phyloP scores from a whole-genome alignment of 2,329 filamentous ascomycete genomes.

The Biscogniauxia marginata region DNA sequence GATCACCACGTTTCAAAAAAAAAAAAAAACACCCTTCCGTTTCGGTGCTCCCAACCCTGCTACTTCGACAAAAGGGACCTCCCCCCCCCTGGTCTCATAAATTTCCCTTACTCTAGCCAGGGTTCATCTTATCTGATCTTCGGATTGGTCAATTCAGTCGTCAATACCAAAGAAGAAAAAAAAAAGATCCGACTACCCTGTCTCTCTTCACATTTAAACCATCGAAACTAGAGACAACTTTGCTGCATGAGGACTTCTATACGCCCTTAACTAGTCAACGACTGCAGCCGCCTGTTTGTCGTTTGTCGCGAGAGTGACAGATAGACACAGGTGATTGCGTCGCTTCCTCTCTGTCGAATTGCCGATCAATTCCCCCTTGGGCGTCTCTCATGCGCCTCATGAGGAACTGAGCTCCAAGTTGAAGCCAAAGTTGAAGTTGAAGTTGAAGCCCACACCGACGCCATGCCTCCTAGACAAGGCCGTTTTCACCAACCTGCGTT shows the following conservation, averaged over 20 bases:
- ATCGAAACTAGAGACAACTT: constrained; percentile 8
- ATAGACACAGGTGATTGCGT: constrained; percentile 18
- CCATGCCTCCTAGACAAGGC: constrained; percentile 30
- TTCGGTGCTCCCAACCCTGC: background rate
- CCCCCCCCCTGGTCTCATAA: background rate
- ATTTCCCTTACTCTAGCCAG: background rate
- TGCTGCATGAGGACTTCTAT: constrained; percentile 18
- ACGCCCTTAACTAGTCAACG: constrained; percentile 4
- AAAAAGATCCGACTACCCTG: constrained; percentile 1
- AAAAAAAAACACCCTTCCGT: constrained; percentile 12
- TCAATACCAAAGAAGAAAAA: background rate
- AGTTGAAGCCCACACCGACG: constrained; percentile 5
- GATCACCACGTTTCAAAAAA: constrained; percentile 16
- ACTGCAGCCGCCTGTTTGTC: constrained; percentile 17
- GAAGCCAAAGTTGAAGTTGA: constrained; percentile 14
- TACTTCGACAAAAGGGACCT: background rate
- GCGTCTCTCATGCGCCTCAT: constrained; percentile 15
- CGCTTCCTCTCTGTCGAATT: constrained; percentile 5
- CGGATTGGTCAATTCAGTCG: background rate
- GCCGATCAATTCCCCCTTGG: constrained; percentile 9
- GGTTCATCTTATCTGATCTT: background rate
- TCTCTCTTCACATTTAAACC: constrained; percentile 9
- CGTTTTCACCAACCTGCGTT: constrained; percentile 33
- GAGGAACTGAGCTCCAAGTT: constrained; percentile 16
- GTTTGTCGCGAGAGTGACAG: constrained; percentile 22